Base-by-base conservation (phyloP, 768 basidiomycete species). In the Trametes meyenii region DNA sequence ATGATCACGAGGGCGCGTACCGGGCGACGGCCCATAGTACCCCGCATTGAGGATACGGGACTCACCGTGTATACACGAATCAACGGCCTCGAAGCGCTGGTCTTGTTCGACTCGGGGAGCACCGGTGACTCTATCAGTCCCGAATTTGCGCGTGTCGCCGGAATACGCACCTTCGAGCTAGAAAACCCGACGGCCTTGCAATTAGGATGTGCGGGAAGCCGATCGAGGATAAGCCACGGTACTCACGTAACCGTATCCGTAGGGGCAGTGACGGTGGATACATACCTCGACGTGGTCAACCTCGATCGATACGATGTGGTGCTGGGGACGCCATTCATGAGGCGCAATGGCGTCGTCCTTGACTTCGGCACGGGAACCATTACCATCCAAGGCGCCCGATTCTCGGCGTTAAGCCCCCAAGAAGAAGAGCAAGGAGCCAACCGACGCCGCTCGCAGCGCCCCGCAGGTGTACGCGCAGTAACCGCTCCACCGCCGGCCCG, bases 251-350 rank as follows among this genome's bases (percentile, higher is more conserved):
- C 50, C 5, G 17, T 36, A 3, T 35, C 50, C 6, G 33, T 50
- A 35, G 50, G 17, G 5, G 5, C 8, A 3, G 19, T 56, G n/a
- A 24, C 19, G 3, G 23, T 19, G 5, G 55, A 56, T 11, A 44
- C 38, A 5, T 59, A 59, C 40, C 19, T 59, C 26, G 58, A 59
- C 29, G 38, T 59, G 17, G 58, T 40, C 10, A 51, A 59, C 26
- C 21, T 59, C 17, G 38, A 50, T 39, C 36, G 49, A 5, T 80
- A 81, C 44, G 76, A 82, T 21, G 43, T 59, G 10, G 63, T 72
- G 1, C 49, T 72, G 17, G 71, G 73, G 7, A 71, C 70, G 1
- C 70, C 69, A 6, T 73, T 73, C 45, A 16, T 71, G 0, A 61
- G n/a, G 33, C 62, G 72, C 43, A 63, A 35, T 16, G 42, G 42